Conservation (phyloP, 208 protist species). For the Strigomonas oncopelti region DNA sequence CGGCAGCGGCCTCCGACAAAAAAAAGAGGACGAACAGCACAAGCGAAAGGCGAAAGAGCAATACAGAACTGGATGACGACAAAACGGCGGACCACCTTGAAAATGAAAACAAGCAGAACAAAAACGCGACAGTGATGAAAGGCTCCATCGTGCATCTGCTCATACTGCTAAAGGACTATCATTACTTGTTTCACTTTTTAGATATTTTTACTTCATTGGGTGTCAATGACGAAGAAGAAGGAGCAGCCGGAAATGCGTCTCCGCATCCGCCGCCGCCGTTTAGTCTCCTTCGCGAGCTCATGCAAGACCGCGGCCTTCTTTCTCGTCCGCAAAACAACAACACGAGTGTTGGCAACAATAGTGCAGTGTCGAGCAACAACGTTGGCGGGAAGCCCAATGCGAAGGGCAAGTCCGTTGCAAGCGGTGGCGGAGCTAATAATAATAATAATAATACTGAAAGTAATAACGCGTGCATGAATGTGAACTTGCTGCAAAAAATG, state of each 20-base stretch:
- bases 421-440: neutral
- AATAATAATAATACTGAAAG: neutral
- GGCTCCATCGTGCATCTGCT: slow-evolving; percentile 1
- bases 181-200: slow-evolving; percentile 4
- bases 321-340: too few relatives aligned
- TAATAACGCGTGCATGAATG: too few relatives aligned
- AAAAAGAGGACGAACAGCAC: neutral
- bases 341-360: neutral
- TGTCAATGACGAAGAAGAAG: neutral
- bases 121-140: neutral
- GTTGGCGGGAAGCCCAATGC: neutral
- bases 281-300: too few relatives aligned
- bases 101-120: neutral
- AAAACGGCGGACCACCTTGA: neutral
- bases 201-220: neutral
- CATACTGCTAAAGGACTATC: neutral
- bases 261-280: too few relatives aligned
- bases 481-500: too few relatives aligned
- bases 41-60: neutral
- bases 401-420: neutral
- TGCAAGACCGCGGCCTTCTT: too few relatives aligned
- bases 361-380: neutral
- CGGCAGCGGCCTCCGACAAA: neutral
- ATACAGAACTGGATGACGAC: neutral
- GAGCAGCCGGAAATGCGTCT: too few relatives aligned